Percentiles rank a stretch among this genome's conserved stretches.
Evolutionary conservation across 2,329 filamentous ascomycete species (phyloP).

Genomic region (Ambrosiella beaveri): DNA sequence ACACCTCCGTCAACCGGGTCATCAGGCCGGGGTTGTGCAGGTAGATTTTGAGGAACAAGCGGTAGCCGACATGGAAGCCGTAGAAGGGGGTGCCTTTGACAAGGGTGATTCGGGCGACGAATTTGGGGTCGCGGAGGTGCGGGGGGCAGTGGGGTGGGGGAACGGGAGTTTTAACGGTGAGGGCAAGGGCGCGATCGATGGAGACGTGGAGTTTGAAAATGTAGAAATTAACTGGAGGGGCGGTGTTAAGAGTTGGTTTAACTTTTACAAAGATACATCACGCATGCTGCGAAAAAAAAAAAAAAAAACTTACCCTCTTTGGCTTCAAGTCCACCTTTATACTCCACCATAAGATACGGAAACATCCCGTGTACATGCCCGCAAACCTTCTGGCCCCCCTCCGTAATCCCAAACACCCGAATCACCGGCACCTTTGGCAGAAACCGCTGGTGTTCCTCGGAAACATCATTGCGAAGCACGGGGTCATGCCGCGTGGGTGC

Average conservation of each 20-base stretch:
- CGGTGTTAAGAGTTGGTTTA: neutral
- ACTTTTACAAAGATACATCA: neutral
- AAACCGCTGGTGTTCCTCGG: slow-evolving; percentile 32
- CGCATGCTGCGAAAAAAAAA: neutral
- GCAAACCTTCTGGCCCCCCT: slow-evolving; percentile 90
- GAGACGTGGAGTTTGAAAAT: slow-evolving; percentile 66
- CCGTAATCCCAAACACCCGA: slow-evolving; percentile 79
- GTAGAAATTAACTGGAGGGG: slow-evolving; percentile 47
- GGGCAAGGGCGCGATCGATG: slow-evolving; percentile 76
- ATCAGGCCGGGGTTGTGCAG: slow-evolving; percentile 75
- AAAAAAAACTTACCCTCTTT: slow-evolving; percentile 42
- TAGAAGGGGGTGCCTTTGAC: slow-evolving; percentile 93
- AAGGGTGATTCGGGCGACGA: slow-evolving; percentile 77
- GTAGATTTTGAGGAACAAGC: slow-evolving; percentile 85
- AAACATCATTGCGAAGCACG: slow-evolving; percentile 45
- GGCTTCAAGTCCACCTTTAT: slow-evolving; percentile 48
- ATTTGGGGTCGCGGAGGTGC: slow-evolving; percentile 40
- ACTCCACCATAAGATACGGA: slow-evolving; percentile 87
- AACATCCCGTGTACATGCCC: slow-evolving; percentile 91
- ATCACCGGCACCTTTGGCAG: slow-evolving; percentile 69
- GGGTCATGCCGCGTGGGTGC: slow-evolving; percentile 64
- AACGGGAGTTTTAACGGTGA: slow-evolving; percentile 35
- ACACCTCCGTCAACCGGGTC: slow-evolving; percentile 70
- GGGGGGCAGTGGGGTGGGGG: neutral
- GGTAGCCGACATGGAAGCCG: slow-evolving; percentile 85